Evolutionary conservation across 2,329 filamentous ascomycete species (phyloP).

Genomic region (Aureobasidium sp.): DNA sequence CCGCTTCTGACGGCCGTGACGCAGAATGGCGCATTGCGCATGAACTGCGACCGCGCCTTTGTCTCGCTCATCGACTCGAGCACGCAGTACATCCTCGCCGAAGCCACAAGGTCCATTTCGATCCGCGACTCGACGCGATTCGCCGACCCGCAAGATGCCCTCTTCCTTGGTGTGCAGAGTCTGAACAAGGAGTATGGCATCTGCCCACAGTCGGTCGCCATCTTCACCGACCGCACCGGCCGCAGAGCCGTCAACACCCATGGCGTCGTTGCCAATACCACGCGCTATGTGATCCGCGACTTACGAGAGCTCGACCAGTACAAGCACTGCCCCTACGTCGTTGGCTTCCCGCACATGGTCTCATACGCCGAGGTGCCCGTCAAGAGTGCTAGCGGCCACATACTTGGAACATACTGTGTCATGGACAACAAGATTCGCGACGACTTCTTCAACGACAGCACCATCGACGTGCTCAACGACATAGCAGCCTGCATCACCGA

Average conservation of each 20-base stretch:
- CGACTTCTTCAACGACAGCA: slow-evolving; percentile 18
- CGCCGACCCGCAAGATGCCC: slow-evolving; percentile 22
- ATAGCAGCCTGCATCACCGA: slow-evolving; percentile 19
- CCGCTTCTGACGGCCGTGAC: slow-evolving; percentile 21
- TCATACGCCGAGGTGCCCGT: slow-evolving; percentile 32
- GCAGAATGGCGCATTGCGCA: slow-evolving; percentile 31
- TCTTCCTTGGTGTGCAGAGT: slow-evolving; percentile 28
- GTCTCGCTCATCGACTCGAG: slow-evolving; percentile 32
- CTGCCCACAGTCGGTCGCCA: slow-evolving; percentile 26
- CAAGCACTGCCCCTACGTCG: slow-evolving; percentile 26
- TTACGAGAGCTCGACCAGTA: slow-evolving; percentile 26
- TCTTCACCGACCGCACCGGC: slow-evolving; percentile 26
- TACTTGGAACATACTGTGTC: slow-evolving; percentile 31
- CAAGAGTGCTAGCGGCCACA: slow-evolving; percentile 26
- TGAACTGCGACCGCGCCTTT: slow-evolving; percentile 29
- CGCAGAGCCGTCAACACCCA: slow-evolving; percentile 19
- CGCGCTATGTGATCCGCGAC: slow-evolving; percentile 30
- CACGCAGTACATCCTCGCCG: slow-evolving; percentile 32
- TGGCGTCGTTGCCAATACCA: slow-evolving; percentile 27
- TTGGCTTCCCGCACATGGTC: slow-evolving; percentile 26
- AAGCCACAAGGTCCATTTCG: slow-evolving; percentile 29
- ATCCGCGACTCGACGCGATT: slow-evolving; percentile 19
- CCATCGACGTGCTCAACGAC: slow-evolving; percentile 18
- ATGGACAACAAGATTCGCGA: slow-evolving; percentile 26
- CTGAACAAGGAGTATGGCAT: slow-evolving; percentile 27